Evolutionary conservation across 192 early-diverging fungal species (phyloP).

Genomic region (Allomyces javanicus): DNA sequence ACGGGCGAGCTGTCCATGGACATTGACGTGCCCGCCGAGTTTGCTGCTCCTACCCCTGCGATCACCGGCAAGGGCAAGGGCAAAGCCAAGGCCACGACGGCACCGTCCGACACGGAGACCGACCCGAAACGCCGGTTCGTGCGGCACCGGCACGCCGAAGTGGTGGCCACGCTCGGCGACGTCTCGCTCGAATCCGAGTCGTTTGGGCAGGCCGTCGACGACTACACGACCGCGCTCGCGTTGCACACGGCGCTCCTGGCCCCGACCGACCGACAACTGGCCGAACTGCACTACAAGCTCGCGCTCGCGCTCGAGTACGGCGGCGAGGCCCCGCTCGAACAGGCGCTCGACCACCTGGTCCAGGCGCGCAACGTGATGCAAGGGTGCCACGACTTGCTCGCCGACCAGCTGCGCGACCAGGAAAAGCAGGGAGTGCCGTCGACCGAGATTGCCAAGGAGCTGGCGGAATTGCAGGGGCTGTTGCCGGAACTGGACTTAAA

Average conservation of each 20-base stretch:
- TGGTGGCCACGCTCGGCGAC: conserved; percentile 18
- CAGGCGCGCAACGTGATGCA: neutral
- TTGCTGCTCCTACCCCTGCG: neutral
- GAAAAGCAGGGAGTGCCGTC: too few relatives aligned
- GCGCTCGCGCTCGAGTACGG: conserved; percentile 18
- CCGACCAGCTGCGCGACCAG: neutral
- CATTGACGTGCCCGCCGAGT: neutral
- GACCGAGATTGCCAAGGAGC: conserved; percentile 2
- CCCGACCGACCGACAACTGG: conserved; percentile 11
- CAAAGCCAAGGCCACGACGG: neutral
- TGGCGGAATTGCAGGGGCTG: conserved; percentile 11
- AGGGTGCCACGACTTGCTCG: neutral
- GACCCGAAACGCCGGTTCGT: neutral
- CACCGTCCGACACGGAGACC: neutral
- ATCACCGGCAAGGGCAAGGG: neutral
- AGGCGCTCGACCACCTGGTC: conserved; percentile 10
- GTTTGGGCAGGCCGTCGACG: conserved; percentile 15
- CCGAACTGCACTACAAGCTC: conserved; percentile 22
- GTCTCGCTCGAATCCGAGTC: conserved; percentile 19
- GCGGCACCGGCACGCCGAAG: conserved; percentile 12
- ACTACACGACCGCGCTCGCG: conserved; percentile 8
- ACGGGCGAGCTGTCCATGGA: neutral
- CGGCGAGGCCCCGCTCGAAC: conserved; percentile 5
- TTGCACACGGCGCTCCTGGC: conserved; percentile 9
- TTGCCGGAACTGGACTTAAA: conserved; percentile 12